Conservation (phyloP, 2,329 filamentous ascomycete species). For the Lecanosticta acicola region DNA sequence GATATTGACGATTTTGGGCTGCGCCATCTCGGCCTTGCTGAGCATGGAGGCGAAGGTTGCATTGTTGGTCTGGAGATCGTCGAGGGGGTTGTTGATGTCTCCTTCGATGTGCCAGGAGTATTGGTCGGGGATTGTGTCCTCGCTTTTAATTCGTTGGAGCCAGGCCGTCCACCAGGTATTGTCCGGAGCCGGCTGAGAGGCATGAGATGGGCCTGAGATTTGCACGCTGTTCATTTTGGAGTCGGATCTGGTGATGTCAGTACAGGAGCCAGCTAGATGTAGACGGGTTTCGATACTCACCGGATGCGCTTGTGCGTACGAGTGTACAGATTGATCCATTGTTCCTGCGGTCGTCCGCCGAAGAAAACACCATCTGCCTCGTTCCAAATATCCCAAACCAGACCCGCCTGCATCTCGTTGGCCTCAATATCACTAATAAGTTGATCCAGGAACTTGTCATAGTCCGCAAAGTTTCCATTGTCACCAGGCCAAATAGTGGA, state of each 20-base stretch:
- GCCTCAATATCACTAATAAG: constrained; percentile 36
- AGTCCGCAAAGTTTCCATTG: constrained; percentile 44
- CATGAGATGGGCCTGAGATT: constrained; percentile 39
- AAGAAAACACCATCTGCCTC: constrained; percentile 44
- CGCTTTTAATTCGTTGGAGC: constrained; percentile 32
- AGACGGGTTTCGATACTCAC: constrained; percentile 14
- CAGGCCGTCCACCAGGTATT: constrained; percentile 42
- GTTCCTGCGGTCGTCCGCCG: constrained; percentile 34
- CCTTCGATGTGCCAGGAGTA: constrained; percentile 43
- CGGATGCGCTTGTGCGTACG: constrained; percentile 37
- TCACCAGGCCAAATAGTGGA: constrained; percentile 45
- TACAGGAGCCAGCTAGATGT: too few relatives aligned
- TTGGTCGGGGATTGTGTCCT: constrained; percentile 40
- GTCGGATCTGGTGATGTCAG: constrained; percentile 9
- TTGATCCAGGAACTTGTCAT: constrained; percentile 40
- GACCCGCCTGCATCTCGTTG: constrained; percentile 33
- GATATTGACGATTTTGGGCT: constrained; percentile 37
- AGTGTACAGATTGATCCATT: constrained; percentile 40
- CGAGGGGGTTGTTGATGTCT: constrained; percentile 12
- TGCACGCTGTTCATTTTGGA: constrained; percentile 12
- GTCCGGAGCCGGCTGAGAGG: constrained; percentile 29
- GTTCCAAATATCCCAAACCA: constrained; percentile 51
- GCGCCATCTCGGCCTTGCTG: constrained; percentile 5
- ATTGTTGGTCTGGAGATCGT: constrained; percentile 30
- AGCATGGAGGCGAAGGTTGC: constrained; percentile 6